A percentile compares a stretch with the other conserved stretches of the same genome.
Evolutionary conservation across 164 flowering plant genomes (phyloP).

Genomic region (Vitis amurensis): DNA sequence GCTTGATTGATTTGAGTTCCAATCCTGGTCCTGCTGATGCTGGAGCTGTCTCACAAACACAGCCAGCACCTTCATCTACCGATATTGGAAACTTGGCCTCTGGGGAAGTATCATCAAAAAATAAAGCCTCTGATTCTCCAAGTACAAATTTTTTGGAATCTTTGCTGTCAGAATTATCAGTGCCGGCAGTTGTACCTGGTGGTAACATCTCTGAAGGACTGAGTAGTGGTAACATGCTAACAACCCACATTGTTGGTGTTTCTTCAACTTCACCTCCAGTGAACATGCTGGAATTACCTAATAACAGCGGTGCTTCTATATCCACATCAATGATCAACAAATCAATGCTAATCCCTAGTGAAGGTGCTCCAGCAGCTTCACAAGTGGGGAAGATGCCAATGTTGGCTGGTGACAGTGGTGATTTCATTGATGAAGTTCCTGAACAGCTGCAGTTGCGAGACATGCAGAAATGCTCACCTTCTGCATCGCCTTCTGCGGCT

Average conservation of each 20-base stretch:
- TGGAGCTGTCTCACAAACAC: conserved; percentile 14
- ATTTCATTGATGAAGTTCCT: conserved; percentile 5
- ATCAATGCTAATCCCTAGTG: conserved; percentile 7
- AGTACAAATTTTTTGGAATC: conserved; percentile 36
- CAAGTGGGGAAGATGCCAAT: background rate
- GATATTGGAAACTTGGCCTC: conserved; percentile 17
- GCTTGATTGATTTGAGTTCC: conserved; percentile 37
- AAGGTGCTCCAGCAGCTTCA: conserved; percentile 7
- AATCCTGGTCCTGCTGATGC: conserved; percentile 24
- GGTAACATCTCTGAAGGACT: conserved; percentile 6
- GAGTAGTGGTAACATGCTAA: background rate
- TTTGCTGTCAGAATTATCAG: conserved; percentile 34
- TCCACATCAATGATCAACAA: conserved; percentile 5
- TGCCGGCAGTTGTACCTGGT: conserved; percentile 18
- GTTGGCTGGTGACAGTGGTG: conserved; percentile 2
- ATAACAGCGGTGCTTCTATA: background rate
- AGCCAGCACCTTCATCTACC: conserved; percentile 10
- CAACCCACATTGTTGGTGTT: background rate
- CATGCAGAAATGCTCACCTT: conserved; percentile 16
- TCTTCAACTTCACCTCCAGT: background rate
- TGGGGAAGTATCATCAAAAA: conserved; percentile 13
- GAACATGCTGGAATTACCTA: background rate
- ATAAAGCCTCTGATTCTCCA: conserved; percentile 15
- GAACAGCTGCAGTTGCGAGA: conserved; percentile 7
- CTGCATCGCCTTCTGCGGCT: conserved; percentile 8